Evolutionary conservation across 2,329 filamentous ascomycete genomes (phyloP).

Genomic region (Hypoxylon sp.): DNA sequence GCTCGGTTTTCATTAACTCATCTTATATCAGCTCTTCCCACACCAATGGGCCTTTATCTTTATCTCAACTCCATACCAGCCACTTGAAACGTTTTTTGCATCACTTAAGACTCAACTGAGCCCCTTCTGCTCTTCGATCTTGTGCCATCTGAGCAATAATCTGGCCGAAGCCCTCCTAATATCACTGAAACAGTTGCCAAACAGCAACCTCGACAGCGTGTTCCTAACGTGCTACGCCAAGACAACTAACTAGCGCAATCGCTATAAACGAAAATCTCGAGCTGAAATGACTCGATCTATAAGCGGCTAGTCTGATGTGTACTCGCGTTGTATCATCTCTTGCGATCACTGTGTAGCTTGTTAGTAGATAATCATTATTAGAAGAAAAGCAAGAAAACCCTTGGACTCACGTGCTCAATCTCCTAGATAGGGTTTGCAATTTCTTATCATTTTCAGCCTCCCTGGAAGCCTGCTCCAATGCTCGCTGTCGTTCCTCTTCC

Average conservation of each 20-base stretch:
- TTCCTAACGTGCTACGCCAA: slow-evolving; percentile 40
- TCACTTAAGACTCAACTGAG: slow-evolving; percentile 35
- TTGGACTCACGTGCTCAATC: slow-evolving; percentile 93
- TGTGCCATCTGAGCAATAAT: slow-evolving; percentile 38
- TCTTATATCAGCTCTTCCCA: slow-evolving; percentile 26
- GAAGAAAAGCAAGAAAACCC: neutral
- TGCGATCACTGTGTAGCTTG: slow-evolving; percentile 53
- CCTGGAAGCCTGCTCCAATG: slow-evolving; percentile 85
- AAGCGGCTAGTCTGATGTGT: slow-evolving; percentile 44
- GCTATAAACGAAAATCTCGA: slow-evolving; percentile 43
- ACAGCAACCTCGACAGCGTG: slow-evolving; percentile 33
- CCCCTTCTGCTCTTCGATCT: slow-evolving; percentile 42
- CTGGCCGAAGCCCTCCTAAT: slow-evolving; percentile 41
- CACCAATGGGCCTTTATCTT: slow-evolving; percentile 16
- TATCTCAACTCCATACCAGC: slow-evolving; percentile 22
- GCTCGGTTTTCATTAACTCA: slow-evolving; percentile 43
- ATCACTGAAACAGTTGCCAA: slow-evolving; percentile 44
- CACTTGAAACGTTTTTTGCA: slow-evolving; percentile 25
- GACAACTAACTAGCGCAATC: slow-evolving; percentile 33
- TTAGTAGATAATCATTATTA: slow-evolving; percentile 29
- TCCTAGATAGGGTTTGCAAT: slow-evolving; percentile 86
- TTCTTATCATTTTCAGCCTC: slow-evolving; percentile 95
- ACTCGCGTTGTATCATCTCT: slow-evolving; percentile 47
- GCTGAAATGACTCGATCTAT: slow-evolving; percentile 36
- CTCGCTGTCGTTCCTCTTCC: slow-evolving; percentile 84